Evolutionary conservation across 768 basidiomycete genomes (phyloP).

Genomic region (Omphalotus guepiniiformis): DNA sequence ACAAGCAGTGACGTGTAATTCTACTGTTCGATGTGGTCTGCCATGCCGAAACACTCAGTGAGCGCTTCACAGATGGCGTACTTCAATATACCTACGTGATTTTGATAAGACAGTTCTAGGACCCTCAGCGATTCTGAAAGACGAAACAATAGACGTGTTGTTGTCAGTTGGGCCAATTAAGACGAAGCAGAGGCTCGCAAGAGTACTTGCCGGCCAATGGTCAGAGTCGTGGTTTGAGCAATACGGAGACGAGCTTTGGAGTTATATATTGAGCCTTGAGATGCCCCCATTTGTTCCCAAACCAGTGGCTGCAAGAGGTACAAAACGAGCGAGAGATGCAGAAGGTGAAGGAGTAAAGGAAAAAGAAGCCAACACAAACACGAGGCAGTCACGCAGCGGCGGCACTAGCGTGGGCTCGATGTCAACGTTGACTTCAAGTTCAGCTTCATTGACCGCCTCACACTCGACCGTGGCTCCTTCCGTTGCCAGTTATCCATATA

Average conservation of each 20-base stretch:
- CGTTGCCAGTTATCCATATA: too few species aligned
- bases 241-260: neutral
- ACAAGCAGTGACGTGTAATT: neutral
- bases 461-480: neutral
- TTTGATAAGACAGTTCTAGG: neutral
- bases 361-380: neutral
- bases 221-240: neutral
- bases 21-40: neutral
- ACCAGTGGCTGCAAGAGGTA: neutral
- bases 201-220: too few species aligned
- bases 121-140: neutral
- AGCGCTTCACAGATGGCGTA: neutral
- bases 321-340: neutral
- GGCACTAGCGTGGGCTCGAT: too few species aligned
- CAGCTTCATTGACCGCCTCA: neutral
- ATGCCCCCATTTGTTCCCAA: neutral
- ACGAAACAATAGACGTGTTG: conserved; percentile 1
- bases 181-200: too few species aligned
- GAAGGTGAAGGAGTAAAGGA: neutral
- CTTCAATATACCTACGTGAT: neutral
- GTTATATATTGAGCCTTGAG: neutral
- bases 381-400: neutral
- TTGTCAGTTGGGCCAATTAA: conserved; percentile 7
- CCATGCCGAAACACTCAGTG: neutral
- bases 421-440: neutral